Evolutionary conservation across 257 asterid species (phyloP).

Genomic region (Nicotiana knightiana): DNA sequence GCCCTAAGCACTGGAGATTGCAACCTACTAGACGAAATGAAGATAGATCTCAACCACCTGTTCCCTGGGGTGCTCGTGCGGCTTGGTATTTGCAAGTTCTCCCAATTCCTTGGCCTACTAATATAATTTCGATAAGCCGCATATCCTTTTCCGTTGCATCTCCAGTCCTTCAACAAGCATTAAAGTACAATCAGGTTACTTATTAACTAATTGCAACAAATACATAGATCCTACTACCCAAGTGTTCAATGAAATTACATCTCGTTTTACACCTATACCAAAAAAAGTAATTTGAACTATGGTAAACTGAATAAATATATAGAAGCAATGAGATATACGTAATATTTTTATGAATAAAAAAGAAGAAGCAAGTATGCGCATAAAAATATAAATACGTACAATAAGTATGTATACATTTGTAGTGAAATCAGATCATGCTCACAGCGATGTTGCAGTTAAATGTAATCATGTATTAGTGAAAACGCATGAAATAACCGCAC

Average conservation of each 20-base stretch:
- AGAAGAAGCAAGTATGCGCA: too few relatives aligned
- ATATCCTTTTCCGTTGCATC: conserved; percentile 87
- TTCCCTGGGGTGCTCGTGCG: conserved; percentile 81
- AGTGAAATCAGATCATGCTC: background rate
- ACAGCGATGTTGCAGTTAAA: background rate
- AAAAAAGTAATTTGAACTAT: background rate
- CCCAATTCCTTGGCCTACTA: conserved; percentile 83
- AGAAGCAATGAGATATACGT: background rate
- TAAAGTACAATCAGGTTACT: conserved; percentile 17
- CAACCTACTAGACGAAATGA: conserved; percentile 19
- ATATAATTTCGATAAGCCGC: conserved; percentile 82
- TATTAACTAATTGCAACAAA: conserved; percentile 10
- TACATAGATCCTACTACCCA: conserved; percentile 1
- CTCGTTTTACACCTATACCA: background rate
- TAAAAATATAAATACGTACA: background rate
- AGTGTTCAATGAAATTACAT: background rate
- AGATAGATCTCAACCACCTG: conserved; percentile 50
- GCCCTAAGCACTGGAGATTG: background rate
- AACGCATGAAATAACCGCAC: conserved; percentile 24
- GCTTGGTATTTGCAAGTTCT: conserved; percentile 45
- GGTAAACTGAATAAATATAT: background rate
- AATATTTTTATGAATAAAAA: too few relatives aligned
- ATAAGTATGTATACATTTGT: background rate
- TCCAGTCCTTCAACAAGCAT: conserved; percentile 68
- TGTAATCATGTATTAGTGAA: background rate